Evolutionary conservation across 768 basidiomycete species (phyloP).

Genomic region (Royoungia palumana): DNA sequence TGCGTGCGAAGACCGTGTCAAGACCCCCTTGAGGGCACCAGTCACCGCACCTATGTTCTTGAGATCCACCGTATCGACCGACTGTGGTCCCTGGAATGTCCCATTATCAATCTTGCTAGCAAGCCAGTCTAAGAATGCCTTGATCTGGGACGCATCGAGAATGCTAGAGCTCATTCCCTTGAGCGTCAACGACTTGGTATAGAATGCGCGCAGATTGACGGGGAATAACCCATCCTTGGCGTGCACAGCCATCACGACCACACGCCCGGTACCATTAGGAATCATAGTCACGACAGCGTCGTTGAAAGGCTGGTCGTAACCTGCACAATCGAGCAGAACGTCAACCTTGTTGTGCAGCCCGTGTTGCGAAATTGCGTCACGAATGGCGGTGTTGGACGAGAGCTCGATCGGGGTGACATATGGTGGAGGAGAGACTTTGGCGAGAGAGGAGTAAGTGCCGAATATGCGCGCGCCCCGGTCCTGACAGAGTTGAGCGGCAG

Average conservation of each 20-base stretch:
- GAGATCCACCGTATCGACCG: slow-evolving; percentile 21
- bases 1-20: slow-evolving; percentile 24
- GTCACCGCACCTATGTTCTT: slow-evolving; percentile 18
- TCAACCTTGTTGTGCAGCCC: slow-evolving; percentile 31
- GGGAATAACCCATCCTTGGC: slow-evolving; percentile 31
- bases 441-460: slow-evolving; percentile 34
- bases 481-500: slow-evolving; percentile 31
- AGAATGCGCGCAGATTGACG: slow-evolving; percentile 31
- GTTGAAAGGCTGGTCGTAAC: slow-evolving; percentile 32
- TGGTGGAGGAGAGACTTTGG: slow-evolving; percentile 20
- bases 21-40: slow-evolving; percentile 20
- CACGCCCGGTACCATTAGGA: slow-evolving; percentile 31
- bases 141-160: slow-evolving; percentile 21
- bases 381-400: slow-evolving; percentile 29
- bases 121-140: slow-evolving; percentile 28
- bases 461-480: slow-evolving; percentile 33
- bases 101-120: slow-evolving; percentile 31
- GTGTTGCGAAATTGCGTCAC: slow-evolving; percentile 26
- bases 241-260: slow-evolving; percentile 35
- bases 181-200: slow-evolving; percentile 29
- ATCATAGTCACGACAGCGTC: slow-evolving; percentile 34
- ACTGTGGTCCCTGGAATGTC: slow-evolving; percentile 24
- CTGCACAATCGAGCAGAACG: slow-evolving; percentile 34
- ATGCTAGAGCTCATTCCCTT: slow-evolving; percentile 32
- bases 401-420: slow-evolving; percentile 33